Conservation (phyloP, 169 alveolate species). For the Cyclospora cayetanensis region DNA sequence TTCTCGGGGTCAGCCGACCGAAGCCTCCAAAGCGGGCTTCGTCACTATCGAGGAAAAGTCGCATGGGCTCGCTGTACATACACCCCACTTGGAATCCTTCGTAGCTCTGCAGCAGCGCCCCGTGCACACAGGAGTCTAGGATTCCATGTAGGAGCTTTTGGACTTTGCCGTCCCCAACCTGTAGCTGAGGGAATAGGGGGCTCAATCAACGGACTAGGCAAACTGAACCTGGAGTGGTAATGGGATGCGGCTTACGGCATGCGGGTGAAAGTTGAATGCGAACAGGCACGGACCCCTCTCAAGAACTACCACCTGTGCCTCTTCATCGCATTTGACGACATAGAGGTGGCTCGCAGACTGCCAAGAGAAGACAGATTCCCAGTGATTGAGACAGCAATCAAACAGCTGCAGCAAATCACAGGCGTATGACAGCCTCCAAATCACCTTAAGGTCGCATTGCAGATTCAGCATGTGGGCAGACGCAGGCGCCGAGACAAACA, state of each 20-base stretch:
- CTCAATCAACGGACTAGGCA: conserved; percentile 58
- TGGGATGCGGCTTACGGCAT: conserved; percentile 66
- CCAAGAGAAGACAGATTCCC: conserved; percentile 84
- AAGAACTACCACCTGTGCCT: conserved; percentile 89
- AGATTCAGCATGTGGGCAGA: too few species aligned
- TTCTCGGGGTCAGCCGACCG: conserved; percentile 67
- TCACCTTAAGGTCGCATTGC: too few species aligned
- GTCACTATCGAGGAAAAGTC: conserved; percentile 75
- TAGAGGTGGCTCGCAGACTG: conserved; percentile 81
- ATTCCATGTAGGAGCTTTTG: too few species aligned
- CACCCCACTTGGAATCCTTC: conserved; percentile 70
- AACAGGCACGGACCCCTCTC: conserved; percentile 90
- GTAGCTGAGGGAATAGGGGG: neutral
- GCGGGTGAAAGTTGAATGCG: conserved; percentile 89
- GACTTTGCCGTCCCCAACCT: too few species aligned
- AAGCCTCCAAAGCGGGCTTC: conserved; percentile 80
- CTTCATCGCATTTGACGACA: conserved; percentile 85
- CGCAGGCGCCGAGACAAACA: neutral
- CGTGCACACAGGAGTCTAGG: too few species aligned
- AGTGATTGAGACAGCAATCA: conserved; percentile 85
- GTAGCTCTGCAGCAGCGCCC: conserved; percentile 60
- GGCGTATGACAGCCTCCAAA: neutral
- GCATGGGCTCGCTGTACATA: conserved; percentile 73
- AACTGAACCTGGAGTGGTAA: too few species aligned
- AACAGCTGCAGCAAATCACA: conserved; percentile 75